Percentiles rank a stretch among this genome's conserved stretches.
Evolutionary conservation across 805 yeast genomes (phyloP).

Genomic region (Clavispora carvajalis): DNA sequence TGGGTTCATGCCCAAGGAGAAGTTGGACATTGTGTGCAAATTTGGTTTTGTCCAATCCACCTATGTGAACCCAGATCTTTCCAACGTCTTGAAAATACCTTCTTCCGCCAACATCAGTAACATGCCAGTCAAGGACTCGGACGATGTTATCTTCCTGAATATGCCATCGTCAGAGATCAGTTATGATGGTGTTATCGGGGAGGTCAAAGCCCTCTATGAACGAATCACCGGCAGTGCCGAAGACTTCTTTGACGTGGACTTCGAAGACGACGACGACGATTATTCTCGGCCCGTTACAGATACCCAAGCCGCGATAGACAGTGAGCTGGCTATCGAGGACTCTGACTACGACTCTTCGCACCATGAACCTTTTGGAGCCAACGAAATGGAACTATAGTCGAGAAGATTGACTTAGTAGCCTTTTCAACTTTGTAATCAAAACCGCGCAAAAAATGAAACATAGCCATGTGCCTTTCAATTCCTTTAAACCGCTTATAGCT

Average conservation of each 20-base stretch:
- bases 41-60: constrained; percentile 37
- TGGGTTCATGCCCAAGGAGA: constrained; percentile 78
- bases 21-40: constrained; percentile 41
- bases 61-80: constrained; percentile 32
- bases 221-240: constrained; percentile 88
- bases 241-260: constrained; percentile 93
- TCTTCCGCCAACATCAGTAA: constrained; percentile 23
- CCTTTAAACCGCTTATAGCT: not conserved
- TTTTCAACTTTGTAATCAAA: not conserved
- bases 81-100: constrained; percentile 22
- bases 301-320: constrained; percentile 9
- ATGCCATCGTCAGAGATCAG: constrained; percentile 84
- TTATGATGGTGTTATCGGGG: constrained; percentile 85
- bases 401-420: not conserved
- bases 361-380: constrained; percentile 41
- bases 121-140: constrained; percentile 13
- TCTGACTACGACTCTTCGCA: constrained; percentile 22
- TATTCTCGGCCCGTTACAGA: constrained; percentile 6
- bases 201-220: constrained; percentile 69
- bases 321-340: constrained; percentile 18
- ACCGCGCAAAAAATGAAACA: not conserved
- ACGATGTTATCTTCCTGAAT: constrained; percentile 35
- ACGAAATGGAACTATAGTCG: constrained; percentile 37
- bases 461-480: not conserved
- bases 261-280: constrained; percentile 85